Percentiles rank a stretch among this genome's conserved stretches.
Evolutionary conservation across 768 basidiomycete genomes (phyloP).

Genomic region (Tylopilus felleus): DNA sequence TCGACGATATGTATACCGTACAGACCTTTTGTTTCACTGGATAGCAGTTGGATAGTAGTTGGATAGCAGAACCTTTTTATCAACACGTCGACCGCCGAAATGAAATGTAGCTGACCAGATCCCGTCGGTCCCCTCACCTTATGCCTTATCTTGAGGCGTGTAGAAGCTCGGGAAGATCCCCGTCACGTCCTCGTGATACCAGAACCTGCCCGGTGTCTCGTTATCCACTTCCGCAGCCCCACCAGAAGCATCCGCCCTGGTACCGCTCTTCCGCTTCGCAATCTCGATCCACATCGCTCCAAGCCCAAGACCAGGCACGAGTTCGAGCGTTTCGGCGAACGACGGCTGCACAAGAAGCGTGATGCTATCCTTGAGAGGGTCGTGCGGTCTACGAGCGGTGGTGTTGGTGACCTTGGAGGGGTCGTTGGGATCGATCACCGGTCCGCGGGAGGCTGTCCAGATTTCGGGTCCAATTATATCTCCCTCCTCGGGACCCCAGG

Average conservation of each 20-base stretch:
- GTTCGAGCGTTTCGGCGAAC: conserved; percentile 38
- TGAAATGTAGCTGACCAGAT: neutral
- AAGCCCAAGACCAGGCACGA: conserved; percentile 53
- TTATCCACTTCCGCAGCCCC: conserved; percentile 6
- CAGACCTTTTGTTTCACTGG: neutral
- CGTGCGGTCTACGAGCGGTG: conserved; percentile 35
- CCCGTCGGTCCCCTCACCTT: neutral
- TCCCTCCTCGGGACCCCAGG: conserved; percentile 47
- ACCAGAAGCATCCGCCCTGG: neutral
- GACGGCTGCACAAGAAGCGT: conserved; percentile 51
- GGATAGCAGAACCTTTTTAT: neutral
- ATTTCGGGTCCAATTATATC: conserved; percentile 38
- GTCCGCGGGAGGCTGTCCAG: conserved; percentile 37
- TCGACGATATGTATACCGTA: neutral
- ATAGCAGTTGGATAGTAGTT: neutral
- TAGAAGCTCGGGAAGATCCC: conserved; percentile 55
- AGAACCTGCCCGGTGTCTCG: conserved; percentile 31
- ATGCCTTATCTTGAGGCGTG: conserved; percentile 22
- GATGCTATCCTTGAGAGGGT: conserved; percentile 57
- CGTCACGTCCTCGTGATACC: conserved; percentile 60
- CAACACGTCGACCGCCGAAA: neutral
- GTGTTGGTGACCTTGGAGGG: conserved; percentile 5
- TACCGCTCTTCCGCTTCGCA: conserved; percentile 34
- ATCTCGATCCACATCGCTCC: conserved; percentile 71
- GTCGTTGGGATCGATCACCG: conserved; percentile 26